phyloP scores from a whole-genome alignment of 1,139 yeast species.

The Hemisphaericaspora lyxosophila region DNA sequence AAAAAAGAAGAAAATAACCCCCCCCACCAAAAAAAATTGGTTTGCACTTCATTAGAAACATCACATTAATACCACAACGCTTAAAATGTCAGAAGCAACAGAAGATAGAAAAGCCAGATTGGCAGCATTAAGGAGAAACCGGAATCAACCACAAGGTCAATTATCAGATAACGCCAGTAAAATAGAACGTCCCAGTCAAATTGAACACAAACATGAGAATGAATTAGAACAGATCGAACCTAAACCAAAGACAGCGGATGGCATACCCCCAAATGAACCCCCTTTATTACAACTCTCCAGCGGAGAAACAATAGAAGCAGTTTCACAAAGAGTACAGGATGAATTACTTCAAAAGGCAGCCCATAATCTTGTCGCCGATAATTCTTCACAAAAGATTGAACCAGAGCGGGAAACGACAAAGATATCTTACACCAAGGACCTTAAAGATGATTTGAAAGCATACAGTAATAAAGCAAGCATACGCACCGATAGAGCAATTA shows the following conservation, averaged over 20 bases:
- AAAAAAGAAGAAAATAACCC: too few relatives aligned
- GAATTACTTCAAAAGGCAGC: conserved; percentile 21
- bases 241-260: conserved; percentile 5
- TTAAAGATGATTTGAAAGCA: conserved; percentile 29
- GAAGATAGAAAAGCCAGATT: conserved; percentile 24
- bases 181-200: background rate
- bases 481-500: conserved; percentile 31
- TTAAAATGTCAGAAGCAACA: conserved; percentile 8
- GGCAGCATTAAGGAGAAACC: conserved; percentile 23
- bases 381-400: background rate
- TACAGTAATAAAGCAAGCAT: conserved; percentile 29
- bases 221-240: background rate
- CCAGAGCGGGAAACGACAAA: too few relatives aligned
- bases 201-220: background rate
- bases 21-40: too few relatives aligned
- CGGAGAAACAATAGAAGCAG: conserved; percentile 29
- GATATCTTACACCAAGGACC: conserved; percentile 21
- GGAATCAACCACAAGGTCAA: conserved; percentile 6
- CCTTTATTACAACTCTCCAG: conserved; percentile 15
- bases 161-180: background rate
- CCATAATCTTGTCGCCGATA: conserved; percentile 15
- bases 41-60: too few relatives aligned
- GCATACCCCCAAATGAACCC: conserved; percentile 4
- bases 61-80: conserved; percentile 1
- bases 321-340: conserved; percentile 25